Evolutionary conservation across 345 rosid genomes (phyloP).

Genomic region (Psidium friedrichsthalianum): DNA sequence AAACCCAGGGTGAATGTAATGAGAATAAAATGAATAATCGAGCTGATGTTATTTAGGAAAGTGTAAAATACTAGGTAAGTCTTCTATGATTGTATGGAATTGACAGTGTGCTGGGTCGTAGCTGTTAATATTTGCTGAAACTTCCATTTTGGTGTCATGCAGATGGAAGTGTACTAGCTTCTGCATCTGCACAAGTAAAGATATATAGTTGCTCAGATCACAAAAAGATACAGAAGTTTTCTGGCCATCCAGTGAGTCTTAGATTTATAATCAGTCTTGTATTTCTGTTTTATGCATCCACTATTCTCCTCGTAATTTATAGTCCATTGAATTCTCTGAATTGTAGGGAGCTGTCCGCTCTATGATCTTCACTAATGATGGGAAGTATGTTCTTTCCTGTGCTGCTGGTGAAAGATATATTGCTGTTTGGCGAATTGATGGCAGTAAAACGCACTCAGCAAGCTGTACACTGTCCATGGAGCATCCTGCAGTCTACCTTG

Average conservation of each 20-base stretch:
- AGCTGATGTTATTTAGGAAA: background rate
- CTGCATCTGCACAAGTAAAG: conserved; percentile 79
- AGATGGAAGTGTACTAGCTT: conserved; percentile 72
- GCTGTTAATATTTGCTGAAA: background rate
- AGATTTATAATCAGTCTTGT: background rate
- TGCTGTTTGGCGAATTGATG: conserved; percentile 67
- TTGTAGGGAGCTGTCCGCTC: conserved; percentile 68
- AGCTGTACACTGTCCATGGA: conserved; percentile 92
- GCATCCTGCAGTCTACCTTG: conserved; percentile 81
- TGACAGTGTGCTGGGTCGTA: background rate
- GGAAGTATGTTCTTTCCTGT: conserved; percentile 67
- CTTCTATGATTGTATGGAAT: background rate
- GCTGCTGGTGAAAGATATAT: conserved; percentile 75
- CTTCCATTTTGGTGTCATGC: background rate
- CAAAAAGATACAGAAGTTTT: conserved; percentile 75
- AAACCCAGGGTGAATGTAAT: background rate
- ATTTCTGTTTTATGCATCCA: background rate
- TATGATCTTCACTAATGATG: conserved; percentile 71
- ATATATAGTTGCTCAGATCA: conserved; percentile 55
- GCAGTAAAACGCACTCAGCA: conserved; percentile 70
- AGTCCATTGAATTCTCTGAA: background rate
- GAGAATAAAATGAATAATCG: background rate
- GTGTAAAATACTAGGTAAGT: background rate
- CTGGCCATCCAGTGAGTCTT: conserved; percentile 88
- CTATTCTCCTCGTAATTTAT: conserved; percentile 1